These are phyloP conservation scores for Chalciporus chontae DNA, from an alignment of 768 basidiomycete genomes.

Conservation along the genomic window DNA sequence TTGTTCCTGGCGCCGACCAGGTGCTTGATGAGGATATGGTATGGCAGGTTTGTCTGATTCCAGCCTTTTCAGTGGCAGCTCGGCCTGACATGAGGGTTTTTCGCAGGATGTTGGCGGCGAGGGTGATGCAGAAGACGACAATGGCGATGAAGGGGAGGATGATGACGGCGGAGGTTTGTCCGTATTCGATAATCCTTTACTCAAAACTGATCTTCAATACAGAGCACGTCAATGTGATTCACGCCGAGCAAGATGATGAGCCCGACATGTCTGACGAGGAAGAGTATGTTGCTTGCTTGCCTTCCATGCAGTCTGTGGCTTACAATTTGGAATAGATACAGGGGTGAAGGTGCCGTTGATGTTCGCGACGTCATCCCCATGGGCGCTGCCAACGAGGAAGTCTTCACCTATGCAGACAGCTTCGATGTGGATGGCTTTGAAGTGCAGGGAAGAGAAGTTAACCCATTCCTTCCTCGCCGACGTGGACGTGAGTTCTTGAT, in stretches of 20 bases:
- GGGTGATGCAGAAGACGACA: slow-evolving; percentile 55
- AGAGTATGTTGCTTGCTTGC: slow-evolving; percentile 41
- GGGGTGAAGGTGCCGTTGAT: slow-evolving; percentile 38
- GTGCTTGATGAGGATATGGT: slow-evolving; percentile 51
- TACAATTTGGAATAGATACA: slow-evolving; percentile 32
- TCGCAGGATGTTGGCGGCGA: slow-evolving; percentile 53
- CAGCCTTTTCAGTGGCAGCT: background rate
- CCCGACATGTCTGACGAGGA: slow-evolving; percentile 68
- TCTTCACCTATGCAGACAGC: slow-evolving; percentile 54
- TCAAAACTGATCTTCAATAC: slow-evolving; percentile 8
- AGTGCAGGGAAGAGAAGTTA: slow-evolving; percentile 40
- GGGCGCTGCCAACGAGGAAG: slow-evolving; percentile 39
- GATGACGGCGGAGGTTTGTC: slow-evolving; percentile 22
- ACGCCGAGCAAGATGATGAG: slow-evolving; percentile 58
- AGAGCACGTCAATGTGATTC: slow-evolving; percentile 57
- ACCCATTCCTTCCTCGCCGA: slow-evolving; percentile 49
- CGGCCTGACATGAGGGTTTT: slow-evolving; percentile 8
- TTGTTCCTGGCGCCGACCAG: slow-evolving; percentile 47
- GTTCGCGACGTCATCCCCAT: slow-evolving; percentile 29
- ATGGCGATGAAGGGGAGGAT: slow-evolving; percentile 53
- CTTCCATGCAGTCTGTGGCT: slow-evolving; percentile 8
- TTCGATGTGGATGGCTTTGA: slow-evolving; percentile 45
- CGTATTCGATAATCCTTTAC: background rate
- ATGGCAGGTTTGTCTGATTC: slow-evolving; percentile 47
- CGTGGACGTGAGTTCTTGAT: slow-evolving; percentile 35